Conservation (phyloP, 2,329 filamentous ascomycete species). For the Rosellinia necatrix region DNA sequence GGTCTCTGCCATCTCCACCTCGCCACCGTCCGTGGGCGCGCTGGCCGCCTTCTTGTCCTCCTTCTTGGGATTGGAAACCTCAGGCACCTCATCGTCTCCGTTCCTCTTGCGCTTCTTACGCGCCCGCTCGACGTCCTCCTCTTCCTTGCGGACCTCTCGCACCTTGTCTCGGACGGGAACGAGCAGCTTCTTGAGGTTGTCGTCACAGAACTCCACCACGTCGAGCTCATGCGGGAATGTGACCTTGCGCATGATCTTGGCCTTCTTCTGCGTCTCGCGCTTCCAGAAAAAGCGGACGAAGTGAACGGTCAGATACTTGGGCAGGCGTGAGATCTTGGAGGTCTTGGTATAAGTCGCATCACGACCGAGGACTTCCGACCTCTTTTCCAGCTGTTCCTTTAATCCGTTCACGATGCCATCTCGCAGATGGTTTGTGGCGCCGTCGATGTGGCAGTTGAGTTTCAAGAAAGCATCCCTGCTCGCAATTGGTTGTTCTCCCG, state of each 20-base stretch:
- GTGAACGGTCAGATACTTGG: slow-evolving; percentile 95
- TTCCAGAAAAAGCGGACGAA: slow-evolving; percentile 99
- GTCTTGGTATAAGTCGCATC: slow-evolving; percentile 88
- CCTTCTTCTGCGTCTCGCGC: slow-evolving; percentile 92
- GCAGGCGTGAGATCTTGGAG: slow-evolving; percentile 85
- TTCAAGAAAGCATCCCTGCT: slow-evolving; percentile 82
- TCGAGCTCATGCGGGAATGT: slow-evolving; percentile 94
- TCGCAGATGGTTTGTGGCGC: slow-evolving; percentile 82
- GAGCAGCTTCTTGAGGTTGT: slow-evolving; percentile 80
- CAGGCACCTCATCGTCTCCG: slow-evolving; percentile 53
- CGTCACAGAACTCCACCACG: slow-evolving; percentile 91
- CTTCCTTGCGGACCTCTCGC: slow-evolving; percentile 91
- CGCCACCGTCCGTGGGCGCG: slow-evolving; percentile 63
- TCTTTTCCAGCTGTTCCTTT: slow-evolving; percentile 89
- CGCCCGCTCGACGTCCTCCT: slow-evolving; percentile 87
- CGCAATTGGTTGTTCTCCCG: slow-evolving; percentile 70
- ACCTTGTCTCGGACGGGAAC: slow-evolving; percentile 96
- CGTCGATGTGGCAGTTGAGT: slow-evolving; percentile 93
- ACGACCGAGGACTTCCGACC: slow-evolving; percentile 74
- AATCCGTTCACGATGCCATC: slow-evolving; percentile 85
- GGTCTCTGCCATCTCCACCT: slow-evolving; percentile 72
- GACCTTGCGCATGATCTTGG: slow-evolving; percentile 99
- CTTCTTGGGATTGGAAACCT: slow-evolving; percentile 55
- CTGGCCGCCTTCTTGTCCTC: slow-evolving; percentile 45
- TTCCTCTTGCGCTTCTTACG: slow-evolving; percentile 86